A percentile compares a stretch with the other conserved stretches of the same genome.
Evolutionary conservation across 139 green algal species (phyloP).

Genomic region (Chlorella sp.): DNA sequence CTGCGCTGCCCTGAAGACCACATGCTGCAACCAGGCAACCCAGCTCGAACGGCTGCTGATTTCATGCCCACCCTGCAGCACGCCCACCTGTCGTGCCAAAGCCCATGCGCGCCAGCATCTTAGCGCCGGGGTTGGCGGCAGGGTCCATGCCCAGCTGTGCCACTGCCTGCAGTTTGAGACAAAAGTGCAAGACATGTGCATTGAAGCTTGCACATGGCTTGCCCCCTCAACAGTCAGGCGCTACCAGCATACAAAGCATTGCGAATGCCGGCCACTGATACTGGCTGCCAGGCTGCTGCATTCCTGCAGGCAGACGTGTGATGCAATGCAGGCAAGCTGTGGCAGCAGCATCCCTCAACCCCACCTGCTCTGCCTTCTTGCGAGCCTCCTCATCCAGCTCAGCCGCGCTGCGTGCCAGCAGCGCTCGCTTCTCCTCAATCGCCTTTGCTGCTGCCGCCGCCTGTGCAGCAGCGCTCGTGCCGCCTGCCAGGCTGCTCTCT

Average conservation of each 20-base stretch:
- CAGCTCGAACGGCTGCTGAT: background rate
- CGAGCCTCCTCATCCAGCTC: slow-evolving; percentile 50
- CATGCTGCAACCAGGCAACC: too few relatives aligned
- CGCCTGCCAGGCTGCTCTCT: slow-evolving; percentile 43
- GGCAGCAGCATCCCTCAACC: background rate
- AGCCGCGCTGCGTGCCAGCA: slow-evolving; percentile 21
- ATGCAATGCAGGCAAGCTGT: background rate
- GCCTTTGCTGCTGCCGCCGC: background rate
- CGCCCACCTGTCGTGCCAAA: slow-evolving; percentile 49
- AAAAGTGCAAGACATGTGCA: too few relatives aligned
- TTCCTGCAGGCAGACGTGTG: background rate
- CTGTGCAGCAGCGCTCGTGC: background rate
- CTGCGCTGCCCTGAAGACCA: too few relatives aligned
- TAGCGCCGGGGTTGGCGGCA: slow-evolving; percentile 63
- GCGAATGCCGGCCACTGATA: too few relatives aligned
- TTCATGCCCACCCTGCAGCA: too few relatives aligned
- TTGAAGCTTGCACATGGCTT: too few relatives aligned
- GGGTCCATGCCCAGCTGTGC: slow-evolving; percentile 48
- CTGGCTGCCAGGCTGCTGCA: too few relatives aligned
- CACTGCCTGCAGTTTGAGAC: slow-evolving; percentile 15
- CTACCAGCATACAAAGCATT: background rate
- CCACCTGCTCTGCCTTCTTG: slow-evolving; percentile 34
- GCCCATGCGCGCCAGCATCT: slow-evolving; percentile 81
- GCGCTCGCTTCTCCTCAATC: slow-evolving; percentile 11
- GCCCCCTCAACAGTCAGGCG: too few relatives aligned